A percentile compares a stretch with the other conserved stretches of the same genome.
Evolutionary conservation across 306 rosid genomes (phyloP).

Genomic region (Quercus wislizeni): DNA sequence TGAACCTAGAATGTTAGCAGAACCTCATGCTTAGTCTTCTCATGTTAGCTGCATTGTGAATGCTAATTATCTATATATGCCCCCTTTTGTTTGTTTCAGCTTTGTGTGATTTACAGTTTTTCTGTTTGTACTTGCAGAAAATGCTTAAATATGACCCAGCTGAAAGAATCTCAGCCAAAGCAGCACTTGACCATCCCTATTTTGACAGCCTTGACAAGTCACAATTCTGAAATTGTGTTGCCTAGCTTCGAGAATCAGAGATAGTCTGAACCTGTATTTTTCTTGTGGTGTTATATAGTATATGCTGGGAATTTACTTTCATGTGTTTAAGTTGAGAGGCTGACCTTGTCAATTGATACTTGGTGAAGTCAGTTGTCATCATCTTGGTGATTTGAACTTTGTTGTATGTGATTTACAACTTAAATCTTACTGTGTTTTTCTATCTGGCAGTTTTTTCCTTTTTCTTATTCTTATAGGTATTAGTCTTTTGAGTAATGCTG

Average conservation of each 20-base stretch:
- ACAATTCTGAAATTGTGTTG: conserved; percentile 46
- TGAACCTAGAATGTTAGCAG: no score
- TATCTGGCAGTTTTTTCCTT: not conserved
- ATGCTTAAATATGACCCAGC: conserved; percentile 83
- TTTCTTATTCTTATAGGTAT: not conserved
- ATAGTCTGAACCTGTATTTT: conserved; percentile 10
- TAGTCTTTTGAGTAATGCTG: not conserved
- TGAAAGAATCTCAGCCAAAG: conserved; percentile 97
- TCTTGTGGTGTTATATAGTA: not conserved
- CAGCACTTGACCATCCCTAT: conserved; percentile 91
- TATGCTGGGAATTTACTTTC: conserved; percentile 12
- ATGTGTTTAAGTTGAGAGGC: conserved; percentile 8
- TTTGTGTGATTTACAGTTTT: not conserved
- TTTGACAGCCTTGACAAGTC: conserved; percentile 91
- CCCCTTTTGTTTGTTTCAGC: not conserved
- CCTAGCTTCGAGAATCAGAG: not conserved
- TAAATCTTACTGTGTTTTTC: not conserved
- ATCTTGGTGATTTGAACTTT: conserved; percentile 60
- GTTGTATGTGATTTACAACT: not conserved
- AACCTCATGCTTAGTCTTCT: no score
- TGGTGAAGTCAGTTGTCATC: conserved; percentile 42
- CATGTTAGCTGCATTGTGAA: not conserved
- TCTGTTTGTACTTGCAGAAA: conserved; percentile 50
- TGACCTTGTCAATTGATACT: conserved; percentile 5
- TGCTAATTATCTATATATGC: not conserved